Evolutionary conservation across 2,329 filamentous ascomycete genomes (phyloP), one percentile per base, ranked within the genome.

Genomic region (Diplodia sapinea): DNA sequence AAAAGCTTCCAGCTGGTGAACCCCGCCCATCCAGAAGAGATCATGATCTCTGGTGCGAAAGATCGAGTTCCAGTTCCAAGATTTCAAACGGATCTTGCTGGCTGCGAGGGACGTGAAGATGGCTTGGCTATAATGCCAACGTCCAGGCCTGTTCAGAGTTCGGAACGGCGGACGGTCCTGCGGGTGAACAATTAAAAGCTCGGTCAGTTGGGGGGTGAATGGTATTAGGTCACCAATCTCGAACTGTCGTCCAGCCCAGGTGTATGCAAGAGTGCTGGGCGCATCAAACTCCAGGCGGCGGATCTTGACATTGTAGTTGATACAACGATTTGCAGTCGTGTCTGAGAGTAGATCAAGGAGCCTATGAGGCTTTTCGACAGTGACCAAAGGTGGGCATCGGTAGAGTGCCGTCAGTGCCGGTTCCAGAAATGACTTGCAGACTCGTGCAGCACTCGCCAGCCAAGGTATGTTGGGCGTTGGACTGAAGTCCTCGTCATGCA

Each of bases 351-450:
- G 79, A 31, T 82, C 74, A 17, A 85, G 73, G 23, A 87, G 76
- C 49, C 80, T 77, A 69, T 83, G 65, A 13, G 81, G 81, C 69
- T 85, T 83, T 40, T 79, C 77, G 43, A 82, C 78, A 1, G 84
- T 82, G 68, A 85, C 83, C 54, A 95, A 80, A 1, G 88, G 88
- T 9, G 91, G 91, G 5, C 83, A 87, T 56, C 85, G 83, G 75
- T 95, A 95, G 5, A 96, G 82, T 1, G 87, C 89, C 5, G 88
- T 88, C 62, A 95, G 78, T 1, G 91, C 91, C 5, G 92, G 90
- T 72, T 93, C 91, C 0, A 86, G 80, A 68, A 94, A 92, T 2
- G 83, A 77, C 62, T 83, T 86, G 73, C 72, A 94, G 17, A 88
- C 80, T 1, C 84, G 82, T 43, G 90, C 87, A 54, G 86, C 80